phyloP scores from a whole-genome alignment of 805 yeast genomes.

The Kockiozyma suomiensis region DNA sequence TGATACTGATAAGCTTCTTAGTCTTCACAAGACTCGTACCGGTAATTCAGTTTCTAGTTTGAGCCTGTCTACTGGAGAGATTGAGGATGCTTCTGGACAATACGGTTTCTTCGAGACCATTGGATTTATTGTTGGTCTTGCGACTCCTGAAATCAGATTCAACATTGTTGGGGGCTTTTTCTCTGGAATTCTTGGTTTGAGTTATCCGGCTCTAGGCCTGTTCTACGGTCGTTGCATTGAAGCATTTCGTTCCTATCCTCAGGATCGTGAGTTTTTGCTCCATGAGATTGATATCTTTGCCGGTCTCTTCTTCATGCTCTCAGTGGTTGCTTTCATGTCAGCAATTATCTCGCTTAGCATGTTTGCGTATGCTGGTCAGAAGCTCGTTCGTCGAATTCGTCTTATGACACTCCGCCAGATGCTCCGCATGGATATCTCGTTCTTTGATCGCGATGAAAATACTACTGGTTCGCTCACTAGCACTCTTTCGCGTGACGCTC shows the following conservation, averaged over 20 bases:
- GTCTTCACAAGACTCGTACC: slow-evolving; percentile 20
- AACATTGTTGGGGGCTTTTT: slow-evolving; percentile 29
- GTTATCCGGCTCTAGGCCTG: slow-evolving; percentile 32
- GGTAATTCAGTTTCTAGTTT: slow-evolving; percentile 11
- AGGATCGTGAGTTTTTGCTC: slow-evolving; percentile 26
- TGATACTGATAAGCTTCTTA: slow-evolving; percentile 11
- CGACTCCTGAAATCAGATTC: slow-evolving; percentile 19
- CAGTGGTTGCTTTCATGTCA: slow-evolving; percentile 20
- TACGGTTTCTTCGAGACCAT: slow-evolving; percentile 23
- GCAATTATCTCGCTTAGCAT: slow-evolving; percentile 27
- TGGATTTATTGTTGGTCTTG: slow-evolving; percentile 19
- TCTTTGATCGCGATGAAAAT: slow-evolving; percentile 40
- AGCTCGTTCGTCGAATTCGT: slow-evolving; percentile 38
- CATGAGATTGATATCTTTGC: slow-evolving; percentile 29
- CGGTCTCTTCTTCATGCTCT: slow-evolving; percentile 33
- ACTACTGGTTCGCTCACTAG: slow-evolving; percentile 38
- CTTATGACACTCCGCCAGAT: slow-evolving; percentile 35
- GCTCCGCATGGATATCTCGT: slow-evolving; percentile 39
- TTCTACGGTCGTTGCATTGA: slow-evolving; percentile 34
- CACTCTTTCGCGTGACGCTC: slow-evolving; percentile 39
- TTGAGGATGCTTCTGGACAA: slow-evolving; percentile 6
- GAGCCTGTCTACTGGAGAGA: slow-evolving; percentile 13
- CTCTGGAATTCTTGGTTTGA: slow-evolving; percentile 28
- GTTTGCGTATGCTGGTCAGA: slow-evolving; percentile 33
- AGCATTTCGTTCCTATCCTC: slow-evolving; percentile 31